Conservation (phyloP, 192 early-diverging fungal genomes). For the Funneliformis mosseae region DNA sequence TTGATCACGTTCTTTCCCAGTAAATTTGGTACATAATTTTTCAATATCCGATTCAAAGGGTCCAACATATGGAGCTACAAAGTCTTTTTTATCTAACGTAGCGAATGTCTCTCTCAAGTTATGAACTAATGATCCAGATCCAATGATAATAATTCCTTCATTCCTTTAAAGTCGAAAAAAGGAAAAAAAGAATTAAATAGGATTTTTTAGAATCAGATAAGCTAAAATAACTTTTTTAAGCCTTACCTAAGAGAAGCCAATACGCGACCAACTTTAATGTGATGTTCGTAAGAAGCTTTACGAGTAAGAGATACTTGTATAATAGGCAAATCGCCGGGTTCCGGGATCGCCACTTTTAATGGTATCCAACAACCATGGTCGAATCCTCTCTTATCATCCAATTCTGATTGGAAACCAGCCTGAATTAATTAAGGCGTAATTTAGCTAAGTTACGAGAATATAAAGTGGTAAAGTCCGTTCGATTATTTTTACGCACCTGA, state of each 20-base stretch:
- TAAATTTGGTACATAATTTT: conserved; percentile 25
- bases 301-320: conserved; percentile 63
- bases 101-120: conserved; percentile 60
- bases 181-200: not conserved
- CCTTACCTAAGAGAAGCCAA: conserved; percentile 50
- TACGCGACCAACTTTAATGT: conserved; percentile 57
- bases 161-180: conserved; percentile 39
- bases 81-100: conserved; percentile 21
- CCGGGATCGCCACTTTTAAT: conserved; percentile 61
- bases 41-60: conserved; percentile 64
- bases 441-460: not conserved
- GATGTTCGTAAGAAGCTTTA: conserved; percentile 56
- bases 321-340: conserved; percentile 59
- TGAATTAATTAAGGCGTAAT: no score
- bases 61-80: conserved; percentile 51
- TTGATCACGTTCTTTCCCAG: conserved; percentile 12
- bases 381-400: conserved; percentile 56
- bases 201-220: not conserved
- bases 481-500: conserved; percentile 27
- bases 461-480: not conserved
- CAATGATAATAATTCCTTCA: conserved; percentile 65
- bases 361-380: conserved; percentile 77
- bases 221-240: not conserved
- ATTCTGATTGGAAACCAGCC: conserved; percentile 48
- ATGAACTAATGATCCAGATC: conserved; percentile 68